phyloP scores from a whole-genome alignment of 768 basidiomycete species.

The Leccinum uliginosum region DNA sequence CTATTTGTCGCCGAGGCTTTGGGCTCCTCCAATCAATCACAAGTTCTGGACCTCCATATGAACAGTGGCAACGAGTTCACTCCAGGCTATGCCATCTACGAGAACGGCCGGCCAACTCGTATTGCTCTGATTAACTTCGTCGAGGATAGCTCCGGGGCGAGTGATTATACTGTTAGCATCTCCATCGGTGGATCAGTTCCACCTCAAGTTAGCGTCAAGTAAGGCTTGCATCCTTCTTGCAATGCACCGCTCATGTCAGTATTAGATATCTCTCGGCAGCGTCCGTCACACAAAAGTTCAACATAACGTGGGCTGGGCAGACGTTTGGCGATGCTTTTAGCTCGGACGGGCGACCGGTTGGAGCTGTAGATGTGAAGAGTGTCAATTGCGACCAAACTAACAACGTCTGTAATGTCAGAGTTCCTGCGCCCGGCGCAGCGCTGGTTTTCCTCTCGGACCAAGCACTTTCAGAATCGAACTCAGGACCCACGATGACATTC shows the following conservation, averaged over 20 bases:
- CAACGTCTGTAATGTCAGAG: slow-evolving; percentile 54
- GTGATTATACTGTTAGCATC: slow-evolving; percentile 49
- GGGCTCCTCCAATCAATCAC: slow-evolving; percentile 60
- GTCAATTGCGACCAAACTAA: slow-evolving; percentile 53
- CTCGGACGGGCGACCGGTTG: slow-evolving; percentile 65
- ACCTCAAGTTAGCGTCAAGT: slow-evolving; percentile 50
- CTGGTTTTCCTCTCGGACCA: slow-evolving; percentile 62
- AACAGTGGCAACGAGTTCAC: slow-evolving; percentile 50
- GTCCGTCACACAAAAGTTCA: slow-evolving; percentile 54
- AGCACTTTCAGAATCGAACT: slow-evolving; percentile 34
- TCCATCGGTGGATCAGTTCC: slow-evolving; percentile 45
- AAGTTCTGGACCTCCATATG: slow-evolving; percentile 61
- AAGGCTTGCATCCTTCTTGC: slow-evolving; percentile 16
- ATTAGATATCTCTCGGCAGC: slow-evolving; percentile 54
- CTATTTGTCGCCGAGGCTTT: slow-evolving; percentile 68
- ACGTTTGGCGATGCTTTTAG: slow-evolving; percentile 59
- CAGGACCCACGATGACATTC: slow-evolving; percentile 43
- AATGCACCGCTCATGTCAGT: not conserved
- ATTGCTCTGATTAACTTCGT: slow-evolving; percentile 74
- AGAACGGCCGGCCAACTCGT: slow-evolving; percentile 56
- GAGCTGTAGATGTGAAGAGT: slow-evolving; percentile 49
- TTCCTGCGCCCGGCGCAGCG: slow-evolving; percentile 70
- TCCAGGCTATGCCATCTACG: slow-evolving; percentile 65
- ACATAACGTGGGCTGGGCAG: slow-evolving; percentile 78
- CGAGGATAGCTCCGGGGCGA: slow-evolving; percentile 52